phyloP scores from a whole-genome alignment of 148 eudicot genomes.

The Rhododendron ovatum region DNA sequence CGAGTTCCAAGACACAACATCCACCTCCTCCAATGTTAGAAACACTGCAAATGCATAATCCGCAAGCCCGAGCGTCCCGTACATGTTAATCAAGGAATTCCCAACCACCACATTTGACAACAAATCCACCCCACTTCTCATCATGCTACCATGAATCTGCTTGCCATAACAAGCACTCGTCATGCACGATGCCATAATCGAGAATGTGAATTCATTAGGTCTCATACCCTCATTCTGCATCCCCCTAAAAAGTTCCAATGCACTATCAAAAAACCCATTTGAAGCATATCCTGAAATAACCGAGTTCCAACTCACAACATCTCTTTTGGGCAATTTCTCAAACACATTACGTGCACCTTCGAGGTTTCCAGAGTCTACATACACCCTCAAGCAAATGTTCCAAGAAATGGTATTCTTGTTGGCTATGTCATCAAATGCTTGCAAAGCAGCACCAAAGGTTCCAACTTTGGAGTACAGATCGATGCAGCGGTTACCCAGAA shows the following conservation, averaged over 20 bases:
- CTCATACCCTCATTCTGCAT: constrained; percentile 46
- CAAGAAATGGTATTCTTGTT: constrained; percentile 57
- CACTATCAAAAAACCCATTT: constrained; percentile 32
- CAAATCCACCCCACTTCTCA: constrained; percentile 38
- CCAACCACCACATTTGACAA: constrained; percentile 54
- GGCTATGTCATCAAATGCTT: constrained; percentile 51
- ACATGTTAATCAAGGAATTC: constrained; percentile 70
- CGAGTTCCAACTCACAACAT: constrained; percentile 83
- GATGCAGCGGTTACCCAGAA: constrained; percentile 64
- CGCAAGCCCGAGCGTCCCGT: constrained; percentile 48
- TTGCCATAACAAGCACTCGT: constrained; percentile 33
- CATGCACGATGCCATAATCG: constrained; percentile 44
- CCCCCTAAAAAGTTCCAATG: constrained; percentile 32
- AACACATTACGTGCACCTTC: constrained; percentile 48
- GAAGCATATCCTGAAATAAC: constrained; percentile 56
- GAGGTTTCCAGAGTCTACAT: constrained; percentile 25
- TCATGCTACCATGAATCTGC: constrained; percentile 57
- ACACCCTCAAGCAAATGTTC: constrained; percentile 62
- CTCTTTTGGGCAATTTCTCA: constrained; percentile 60
- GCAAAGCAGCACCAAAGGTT: constrained; percentile 25
- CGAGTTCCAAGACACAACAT: constrained; percentile 77
- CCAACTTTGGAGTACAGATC: constrained; percentile 50
- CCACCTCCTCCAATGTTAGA: constrained; percentile 50
- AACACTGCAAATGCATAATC: constrained; percentile 75
- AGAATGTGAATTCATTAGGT: constrained; percentile 55